phyloP scores from a whole-genome alignment of 1,139 yeast genomes.

The Candida freyschussii region DNA sequence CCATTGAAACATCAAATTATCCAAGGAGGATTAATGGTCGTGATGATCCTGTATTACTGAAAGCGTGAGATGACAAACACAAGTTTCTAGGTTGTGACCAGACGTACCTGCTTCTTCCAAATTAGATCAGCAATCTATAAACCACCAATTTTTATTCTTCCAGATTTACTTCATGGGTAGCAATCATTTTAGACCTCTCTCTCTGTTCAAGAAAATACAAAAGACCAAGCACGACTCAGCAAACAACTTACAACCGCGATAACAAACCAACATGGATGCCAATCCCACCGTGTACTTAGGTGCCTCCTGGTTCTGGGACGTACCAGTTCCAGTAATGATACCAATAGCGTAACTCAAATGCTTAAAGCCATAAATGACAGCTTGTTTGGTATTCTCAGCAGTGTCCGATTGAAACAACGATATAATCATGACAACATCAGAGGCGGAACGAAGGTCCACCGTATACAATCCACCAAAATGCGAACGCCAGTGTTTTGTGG shows the following conservation, averaged over 20 bases:
- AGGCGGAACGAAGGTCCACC: slow-evolving; percentile 31
- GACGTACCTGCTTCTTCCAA: slow-evolving; percentile 45
- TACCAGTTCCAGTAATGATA: slow-evolving; percentile 44
- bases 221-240: slow-evolving; percentile 12
- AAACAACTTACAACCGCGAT: slow-evolving; percentile 35
- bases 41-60: too few relatives aligned
- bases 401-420: slow-evolving; percentile 36
- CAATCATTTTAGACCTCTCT: slow-evolving; percentile 28
- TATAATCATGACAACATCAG: slow-evolving; percentile 45
- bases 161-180: slow-evolving; percentile 16
- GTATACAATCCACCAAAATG: slow-evolving; percentile 22
- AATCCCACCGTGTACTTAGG: slow-evolving; percentile 32
- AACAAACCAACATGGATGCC: slow-evolving; percentile 45
- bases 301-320: slow-evolving; percentile 36
- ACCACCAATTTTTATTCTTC: slow-evolving; percentile 9
- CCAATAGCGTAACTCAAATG: slow-evolving; percentile 51
- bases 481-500: slow-evolving; percentile 28
- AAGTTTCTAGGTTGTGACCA: too few relatives aligned
- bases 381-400: slow-evolving; percentile 54
- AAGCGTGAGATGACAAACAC: too few relatives aligned
- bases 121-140: slow-evolving; percentile 46
- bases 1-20: too few relatives aligned
- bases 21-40: too few relatives aligned
- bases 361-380: slow-evolving; percentile 39
- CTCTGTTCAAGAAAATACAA: slow-evolving; percentile 31